These are phyloP conservation scores for Elsinoe australis DNA, from an alignment of 2,329 filamentous ascomycete genomes.

Conservation along the genomic window DNA sequence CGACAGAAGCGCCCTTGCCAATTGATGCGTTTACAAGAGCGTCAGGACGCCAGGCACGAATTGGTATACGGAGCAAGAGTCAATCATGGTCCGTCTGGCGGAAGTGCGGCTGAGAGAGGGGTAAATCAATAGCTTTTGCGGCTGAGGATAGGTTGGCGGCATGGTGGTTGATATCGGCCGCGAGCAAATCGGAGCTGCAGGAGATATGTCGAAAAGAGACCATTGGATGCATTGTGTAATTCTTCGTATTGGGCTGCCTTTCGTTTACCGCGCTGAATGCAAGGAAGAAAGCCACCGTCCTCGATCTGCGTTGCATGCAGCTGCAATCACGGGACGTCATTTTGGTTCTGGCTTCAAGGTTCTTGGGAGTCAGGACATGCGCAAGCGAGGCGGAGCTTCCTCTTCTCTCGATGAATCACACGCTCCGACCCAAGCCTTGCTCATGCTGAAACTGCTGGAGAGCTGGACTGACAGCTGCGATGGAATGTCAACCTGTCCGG, in stretches of 20 bases:
- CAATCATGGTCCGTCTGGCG: background rate
- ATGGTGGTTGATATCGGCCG: background rate
- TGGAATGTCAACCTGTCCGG: no score
- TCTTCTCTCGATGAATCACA: background rate
- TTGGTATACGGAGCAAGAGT: background rate
- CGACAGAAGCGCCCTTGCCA: constrained; percentile 9
- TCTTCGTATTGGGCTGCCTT: background rate
- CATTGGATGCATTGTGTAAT: no score
- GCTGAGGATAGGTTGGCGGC: background rate
- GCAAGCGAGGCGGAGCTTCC: background rate
- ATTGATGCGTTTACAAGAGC: background rate
- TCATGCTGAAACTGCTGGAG: background rate
- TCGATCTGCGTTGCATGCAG: background rate
- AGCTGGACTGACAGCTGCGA: background rate
- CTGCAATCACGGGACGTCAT: background rate
- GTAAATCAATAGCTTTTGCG: constrained; percentile 8
- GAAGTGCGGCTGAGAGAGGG: constrained; percentile 2
- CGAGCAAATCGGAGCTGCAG: constrained; percentile 4
- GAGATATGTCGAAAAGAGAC: no score
- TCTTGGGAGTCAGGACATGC: background rate
- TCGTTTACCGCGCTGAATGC: constrained; percentile 10
- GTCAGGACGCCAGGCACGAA: constrained; percentile 3
- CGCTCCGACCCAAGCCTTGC: constrained; percentile 10
- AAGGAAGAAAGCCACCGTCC: background rate
- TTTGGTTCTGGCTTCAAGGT: background rate